A percentile compares a stretch with the other conserved stretches of the same genome.
phyloP scores from a whole-genome alignment of 2,329 filamentous ascomycete genomes.

The Pyricularia grisea region DNA sequence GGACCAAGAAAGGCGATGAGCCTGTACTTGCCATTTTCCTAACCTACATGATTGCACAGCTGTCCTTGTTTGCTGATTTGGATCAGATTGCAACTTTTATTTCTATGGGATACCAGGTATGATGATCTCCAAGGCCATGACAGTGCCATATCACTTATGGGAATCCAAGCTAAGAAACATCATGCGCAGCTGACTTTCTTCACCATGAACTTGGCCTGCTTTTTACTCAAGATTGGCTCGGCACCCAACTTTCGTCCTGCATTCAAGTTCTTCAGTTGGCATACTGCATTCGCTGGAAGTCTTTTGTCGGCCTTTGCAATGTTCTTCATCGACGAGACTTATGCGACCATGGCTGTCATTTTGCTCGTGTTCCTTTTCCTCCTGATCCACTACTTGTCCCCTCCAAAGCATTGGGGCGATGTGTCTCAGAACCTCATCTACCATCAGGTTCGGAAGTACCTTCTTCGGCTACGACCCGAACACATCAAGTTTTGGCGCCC shows the following conservation, averaged over 20 bases:
- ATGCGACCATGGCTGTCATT: slow-evolving; percentile 65
- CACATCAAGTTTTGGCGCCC: slow-evolving; percentile 93
- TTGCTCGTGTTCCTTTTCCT: slow-evolving; percentile 70
- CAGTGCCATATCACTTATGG: neutral
- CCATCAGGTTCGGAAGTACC: slow-evolving; percentile 75
- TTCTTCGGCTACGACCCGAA: slow-evolving; percentile 73
- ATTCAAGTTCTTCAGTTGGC: slow-evolving; percentile 84
- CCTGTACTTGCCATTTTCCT: slow-evolving; percentile 67
- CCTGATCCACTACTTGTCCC: slow-evolving; percentile 75
- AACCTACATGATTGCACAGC: slow-evolving; percentile 66
- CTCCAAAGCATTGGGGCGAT: slow-evolving; percentile 83
- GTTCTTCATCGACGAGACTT: slow-evolving; percentile 83
- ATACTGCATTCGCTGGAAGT: slow-evolving; percentile 67
- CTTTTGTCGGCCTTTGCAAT: slow-evolving; percentile 71
- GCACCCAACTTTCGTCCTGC: slow-evolving; percentile 83
- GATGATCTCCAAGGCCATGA: neutral
- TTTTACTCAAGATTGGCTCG: slow-evolving; percentile 76
- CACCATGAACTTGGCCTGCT: slow-evolving; percentile 80
- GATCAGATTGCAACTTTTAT: slow-evolving; percentile 86
- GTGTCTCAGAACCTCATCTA: slow-evolving; percentile 87
- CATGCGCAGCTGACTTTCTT: slow-evolving; percentile 69
- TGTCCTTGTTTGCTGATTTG: slow-evolving; percentile 73
- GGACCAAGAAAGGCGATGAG: slow-evolving; percentile 62
- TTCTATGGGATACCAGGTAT: slow-evolving; percentile 76
- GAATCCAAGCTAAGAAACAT: neutral